Conservation (phyloP, 2,329 filamentous ascomycete species). For the Aspergillus spinulosporus region DNA sequence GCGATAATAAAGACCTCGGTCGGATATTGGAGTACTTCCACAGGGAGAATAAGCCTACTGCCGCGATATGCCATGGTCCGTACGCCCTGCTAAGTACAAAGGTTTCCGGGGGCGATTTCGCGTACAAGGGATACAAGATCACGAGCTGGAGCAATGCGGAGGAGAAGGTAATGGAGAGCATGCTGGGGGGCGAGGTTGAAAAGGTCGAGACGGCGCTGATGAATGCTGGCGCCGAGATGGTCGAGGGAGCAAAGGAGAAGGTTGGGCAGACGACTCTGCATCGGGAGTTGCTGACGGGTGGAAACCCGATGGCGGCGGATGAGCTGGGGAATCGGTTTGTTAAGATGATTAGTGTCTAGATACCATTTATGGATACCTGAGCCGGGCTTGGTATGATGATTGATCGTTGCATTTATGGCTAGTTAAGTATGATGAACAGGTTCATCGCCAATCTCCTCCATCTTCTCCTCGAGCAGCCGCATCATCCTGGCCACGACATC, state of each 20-base stretch:
- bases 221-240: slow-evolving; percentile 47
- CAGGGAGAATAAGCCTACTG: slow-evolving; percentile 44
- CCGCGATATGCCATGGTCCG: slow-evolving; percentile 49
- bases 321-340: slow-evolving; percentile 36
- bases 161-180: slow-evolving; percentile 50
- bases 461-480: slow-evolving; percentile 49
- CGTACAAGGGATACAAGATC: slow-evolving; percentile 49
- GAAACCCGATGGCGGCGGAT: slow-evolving; percentile 36
- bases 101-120: slow-evolving; percentile 38
- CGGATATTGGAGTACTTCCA: slow-evolving; percentile 47
- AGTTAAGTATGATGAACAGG: slow-evolving; percentile 2
- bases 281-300: slow-evolving; percentile 40
- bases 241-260: slow-evolving; percentile 43
- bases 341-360: slow-evolving; percentile 32
- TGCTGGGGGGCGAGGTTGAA: slow-evolving; percentile 44
- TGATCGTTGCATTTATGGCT: background rate
- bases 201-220: slow-evolving; percentile 45
- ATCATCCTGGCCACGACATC: slow-evolving; percentile 46
- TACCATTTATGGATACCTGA: background rate
- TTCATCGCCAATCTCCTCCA: slow-evolving; percentile 53
- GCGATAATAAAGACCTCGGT: slow-evolving; percentile 45
- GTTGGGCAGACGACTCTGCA: slow-evolving; percentile 46
- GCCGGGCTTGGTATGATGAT: too few species aligned
- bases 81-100: slow-evolving; percentile 49
- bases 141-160: slow-evolving; percentile 49